These are phyloP conservation scores for Fusarium penzigii DNA, from an alignment of 2,329 filamentous ascomycete genomes.

Conservation along the genomic window DNA sequence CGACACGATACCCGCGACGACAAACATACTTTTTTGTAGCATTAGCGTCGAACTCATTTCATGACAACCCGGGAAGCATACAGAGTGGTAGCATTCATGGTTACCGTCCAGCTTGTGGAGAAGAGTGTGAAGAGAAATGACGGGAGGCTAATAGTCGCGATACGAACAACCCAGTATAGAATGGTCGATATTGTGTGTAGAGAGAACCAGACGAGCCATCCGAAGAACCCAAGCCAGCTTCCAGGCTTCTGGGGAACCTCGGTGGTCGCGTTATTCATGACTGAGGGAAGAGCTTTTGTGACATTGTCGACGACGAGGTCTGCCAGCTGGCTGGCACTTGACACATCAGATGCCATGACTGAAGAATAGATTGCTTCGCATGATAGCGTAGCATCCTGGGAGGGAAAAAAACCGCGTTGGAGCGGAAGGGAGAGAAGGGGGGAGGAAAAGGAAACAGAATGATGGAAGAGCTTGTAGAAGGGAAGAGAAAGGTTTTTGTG, in stretches of 20 bases:
- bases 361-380: constrained; percentile 31
- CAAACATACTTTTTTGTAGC: constrained; percentile 64
- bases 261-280: constrained; percentile 38
- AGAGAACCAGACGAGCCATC: constrained; percentile 53
- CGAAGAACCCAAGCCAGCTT: constrained; percentile 61
- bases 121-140: constrained; percentile 87
- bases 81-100: constrained; percentile 97
- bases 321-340: constrained; percentile 38
- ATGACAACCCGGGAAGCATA: constrained; percentile 45
- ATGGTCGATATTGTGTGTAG: constrained; percentile 59
- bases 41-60: constrained; percentile 12
- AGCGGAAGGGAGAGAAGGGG: constrained; percentile 19
- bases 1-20: constrained; percentile 75
- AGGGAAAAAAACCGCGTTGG: constrained; percentile 21
- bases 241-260: constrained; percentile 41
- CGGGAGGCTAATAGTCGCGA: constrained; percentile 85
- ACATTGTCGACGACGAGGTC: constrained; percentile 36
- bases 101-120: constrained; percentile 92
- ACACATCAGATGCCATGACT: constrained; percentile 45
- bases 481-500: constrained; percentile 22
- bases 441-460: constrained; percentile 14
- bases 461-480: neutral
- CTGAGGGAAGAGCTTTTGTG: constrained; percentile 37
- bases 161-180: constrained; percentile 78
- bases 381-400: constrained; percentile 40